These are phyloP conservation scores for Dactylellina parvicollis DNA, from an alignment of 2,329 filamentous ascomycete genomes.

Conservation along the genomic window DNA sequence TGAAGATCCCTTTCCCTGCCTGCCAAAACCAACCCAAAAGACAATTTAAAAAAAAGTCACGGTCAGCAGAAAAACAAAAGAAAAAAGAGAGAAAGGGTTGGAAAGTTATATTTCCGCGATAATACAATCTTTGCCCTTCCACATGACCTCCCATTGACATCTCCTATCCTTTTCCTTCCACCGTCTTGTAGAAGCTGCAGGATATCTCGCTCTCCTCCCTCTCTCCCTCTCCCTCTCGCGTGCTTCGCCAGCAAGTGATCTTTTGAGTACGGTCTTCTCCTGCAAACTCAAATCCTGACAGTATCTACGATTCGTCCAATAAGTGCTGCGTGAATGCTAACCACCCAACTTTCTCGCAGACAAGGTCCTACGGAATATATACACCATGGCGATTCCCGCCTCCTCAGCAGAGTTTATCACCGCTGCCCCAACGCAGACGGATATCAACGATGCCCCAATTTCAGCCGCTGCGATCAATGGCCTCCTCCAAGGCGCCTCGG, in stretches of 20 bases:
- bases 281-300: not conserved
- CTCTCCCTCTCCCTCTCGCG: constrained; percentile 52
- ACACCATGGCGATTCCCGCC: constrained; percentile 44
- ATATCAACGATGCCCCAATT: constrained; percentile 43
- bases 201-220: too few relatives aligned
- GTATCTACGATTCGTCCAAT: not conserved
- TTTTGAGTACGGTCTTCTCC: too few relatives aligned
- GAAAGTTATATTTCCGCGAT: not conserved
- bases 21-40: constrained; percentile 1
- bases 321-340: not conserved
- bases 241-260: too few relatives aligned
- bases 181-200: not conserved
- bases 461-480: constrained; percentile 33
- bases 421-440: constrained; percentile 36
- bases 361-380: constrained; percentile 3
- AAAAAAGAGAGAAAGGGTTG: constrained; percentile 4
- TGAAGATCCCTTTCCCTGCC: not conserved
- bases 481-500: constrained; percentile 68
- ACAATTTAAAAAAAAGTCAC: not conserved
- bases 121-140: not conserved
- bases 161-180: not conserved
- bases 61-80: not conserved
- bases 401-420: constrained; percentile 49
- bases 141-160: constrained; percentile 2
- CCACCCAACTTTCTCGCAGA: not conserved